A percentile compares a stretch with the other conserved stretches of the same genome.
Evolutionary conservation across 257 asterid genomes (phyloP).

Genomic region (Cordia subcordata): DNA sequence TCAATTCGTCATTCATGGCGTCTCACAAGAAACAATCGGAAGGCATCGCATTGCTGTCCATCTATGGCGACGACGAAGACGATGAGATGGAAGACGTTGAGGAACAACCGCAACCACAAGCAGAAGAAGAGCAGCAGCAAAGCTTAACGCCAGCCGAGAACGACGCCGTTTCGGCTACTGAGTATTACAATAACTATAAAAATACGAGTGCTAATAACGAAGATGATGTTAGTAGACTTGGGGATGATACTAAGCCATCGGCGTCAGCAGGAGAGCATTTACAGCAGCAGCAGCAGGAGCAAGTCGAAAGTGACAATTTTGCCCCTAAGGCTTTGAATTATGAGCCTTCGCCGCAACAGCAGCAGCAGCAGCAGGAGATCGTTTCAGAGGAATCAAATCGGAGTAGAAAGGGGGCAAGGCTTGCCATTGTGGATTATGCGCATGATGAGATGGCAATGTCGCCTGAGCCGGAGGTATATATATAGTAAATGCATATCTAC

Average conservation of each 20-base stretch:
- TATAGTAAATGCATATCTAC: neutral
- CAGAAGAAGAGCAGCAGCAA: slow-evolving; percentile 14
- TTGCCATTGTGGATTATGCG: slow-evolving; percentile 34
- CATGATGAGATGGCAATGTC: slow-evolving; percentile 87
- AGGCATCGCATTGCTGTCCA: slow-evolving; percentile 84
- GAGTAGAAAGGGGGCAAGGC: slow-evolving; percentile 21
- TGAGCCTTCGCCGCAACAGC: slow-evolving; percentile 41
- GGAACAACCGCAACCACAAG: neutral
- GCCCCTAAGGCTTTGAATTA: slow-evolving; percentile 30
- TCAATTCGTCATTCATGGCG: slow-evolving; percentile 37
- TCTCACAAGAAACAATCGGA: slow-evolving; percentile 72
- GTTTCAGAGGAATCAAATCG: slow-evolving; percentile 19
- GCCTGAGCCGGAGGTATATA: slow-evolving; percentile 78
- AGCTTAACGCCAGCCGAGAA: slow-evolving; percentile 9
- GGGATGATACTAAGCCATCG: slow-evolving; percentile 21
- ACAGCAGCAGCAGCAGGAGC: slow-evolving; percentile 26
- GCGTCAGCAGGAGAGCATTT: slow-evolving; percentile 17
- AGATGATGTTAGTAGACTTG: slow-evolving; percentile 12
- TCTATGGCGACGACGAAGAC: slow-evolving; percentile 74
- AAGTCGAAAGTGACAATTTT: slow-evolving; percentile 26
- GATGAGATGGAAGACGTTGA: slow-evolving; percentile 72
- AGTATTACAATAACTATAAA: neutral
- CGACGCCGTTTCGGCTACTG: slow-evolving; percentile 10
- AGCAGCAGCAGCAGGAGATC: slow-evolving; percentile 17
- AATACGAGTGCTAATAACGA: neutral